Conservation (phyloP, 2,329 filamentous ascomycete genomes). For the Pseudogymnoascus verrucosus region DNA sequence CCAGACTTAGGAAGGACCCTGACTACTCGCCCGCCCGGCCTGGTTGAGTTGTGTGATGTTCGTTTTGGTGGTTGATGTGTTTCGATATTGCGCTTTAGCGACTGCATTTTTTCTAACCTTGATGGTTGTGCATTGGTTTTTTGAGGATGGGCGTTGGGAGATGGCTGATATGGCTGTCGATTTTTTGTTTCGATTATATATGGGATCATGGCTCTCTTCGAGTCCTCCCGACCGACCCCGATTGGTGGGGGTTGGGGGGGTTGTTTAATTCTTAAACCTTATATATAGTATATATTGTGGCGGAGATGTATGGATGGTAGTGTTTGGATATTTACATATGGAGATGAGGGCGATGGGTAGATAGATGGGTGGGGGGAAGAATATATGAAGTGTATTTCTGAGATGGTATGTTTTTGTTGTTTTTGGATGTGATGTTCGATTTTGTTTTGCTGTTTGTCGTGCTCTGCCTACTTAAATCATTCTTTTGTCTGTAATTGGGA, state of each 20-base stretch:
- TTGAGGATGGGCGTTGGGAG: background rate
- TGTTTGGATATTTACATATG: background rate
- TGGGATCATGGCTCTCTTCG: background rate
- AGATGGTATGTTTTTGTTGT: background rate
- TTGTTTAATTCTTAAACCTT: background rate
- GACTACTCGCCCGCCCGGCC: background rate
- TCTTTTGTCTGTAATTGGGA: background rate
- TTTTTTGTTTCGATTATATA: background rate
- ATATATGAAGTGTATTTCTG: background rate
- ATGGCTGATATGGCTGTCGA: background rate
- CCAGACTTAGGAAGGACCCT: background rate
- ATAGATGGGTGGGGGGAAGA: background rate
- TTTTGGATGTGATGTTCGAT: background rate
- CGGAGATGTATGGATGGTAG: background rate
- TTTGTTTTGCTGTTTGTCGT: background rate
- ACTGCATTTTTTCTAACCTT: background rate
- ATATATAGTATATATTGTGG: constrained; percentile 3
- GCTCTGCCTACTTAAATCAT: background rate
- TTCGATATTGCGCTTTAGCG: background rate
- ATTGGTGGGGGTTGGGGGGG: background rate
- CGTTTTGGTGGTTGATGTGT: too few relatives aligned
- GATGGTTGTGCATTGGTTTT: background rate
- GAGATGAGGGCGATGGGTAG: background rate
- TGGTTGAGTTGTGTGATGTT: background rate
- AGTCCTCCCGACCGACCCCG: background rate